Percentiles rank a stretch among this genome's conserved stretches.
These are phyloP conservation scores for Candida manassasensis DNA, from an alignment of 805 yeast genomes.

Conservation along the genomic window DNA sequence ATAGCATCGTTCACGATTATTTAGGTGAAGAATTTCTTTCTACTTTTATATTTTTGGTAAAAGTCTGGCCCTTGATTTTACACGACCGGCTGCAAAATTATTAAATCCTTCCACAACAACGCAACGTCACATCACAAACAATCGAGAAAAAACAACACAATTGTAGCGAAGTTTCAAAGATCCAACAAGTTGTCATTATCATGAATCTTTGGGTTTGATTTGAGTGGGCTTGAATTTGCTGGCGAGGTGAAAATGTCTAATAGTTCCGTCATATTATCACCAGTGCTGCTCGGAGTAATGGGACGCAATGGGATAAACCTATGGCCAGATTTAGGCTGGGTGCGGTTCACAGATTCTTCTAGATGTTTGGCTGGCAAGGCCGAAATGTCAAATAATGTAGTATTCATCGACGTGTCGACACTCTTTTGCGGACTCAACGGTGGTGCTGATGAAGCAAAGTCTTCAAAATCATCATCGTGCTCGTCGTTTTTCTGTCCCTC, in stretches of 20 bases:
- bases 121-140: too few relatives aligned
- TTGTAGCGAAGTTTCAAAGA: background rate
- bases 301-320: constrained; percentile 6
- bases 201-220: background rate
- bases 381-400: background rate
- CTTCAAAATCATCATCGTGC: constrained; percentile 19
- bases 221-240: background rate
- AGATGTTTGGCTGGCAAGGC: background rate
- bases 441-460: constrained; percentile 16
- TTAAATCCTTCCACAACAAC: too few relatives aligned
- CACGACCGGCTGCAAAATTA: too few relatives aligned
- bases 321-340: constrained; percentile 3
- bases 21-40: too few relatives aligned
- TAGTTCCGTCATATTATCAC: constrained; percentile 3
- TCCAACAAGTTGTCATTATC: background rate
- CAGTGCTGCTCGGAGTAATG: background rate
- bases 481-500: too few relatives aligned
- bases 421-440: too few relatives aligned
- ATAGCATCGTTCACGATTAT: constrained; percentile 1
- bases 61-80: too few relatives aligned
- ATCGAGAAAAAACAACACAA: too few relatives aligned
- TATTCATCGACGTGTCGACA: too few relatives aligned
- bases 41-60: too few relatives aligned
- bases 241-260: constrained; percentile 5
- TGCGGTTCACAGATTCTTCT: background rate